Base-by-base conservation (phyloP, 192 early-diverging fungal species). In the Globomyces pollinis-pini region DNA sequence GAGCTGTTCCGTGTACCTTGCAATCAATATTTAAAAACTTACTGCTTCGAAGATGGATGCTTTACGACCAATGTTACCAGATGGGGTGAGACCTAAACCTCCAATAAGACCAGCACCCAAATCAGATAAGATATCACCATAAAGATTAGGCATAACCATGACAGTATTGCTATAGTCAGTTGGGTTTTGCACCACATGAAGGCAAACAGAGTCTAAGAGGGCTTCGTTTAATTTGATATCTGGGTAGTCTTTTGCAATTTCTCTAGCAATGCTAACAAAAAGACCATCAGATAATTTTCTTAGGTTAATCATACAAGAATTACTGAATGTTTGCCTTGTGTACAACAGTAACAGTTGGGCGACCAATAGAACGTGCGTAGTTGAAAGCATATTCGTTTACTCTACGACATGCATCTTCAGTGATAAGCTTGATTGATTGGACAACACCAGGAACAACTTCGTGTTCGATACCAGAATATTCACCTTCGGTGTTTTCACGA, bases 121-220 rank as follows among this genome's bases (percentile, higher is more conserved):
- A 69, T 98, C 96, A 20, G 88, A 91, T n/a, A 98, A 79, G 80
- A 98, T 98, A 73, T 98, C 96, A 64, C 96, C 96, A 63, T 99
- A 99, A 66, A 99, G 81, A 86, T 99, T 99, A 50, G 96, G 96
- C 94, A 99, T 96, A 66, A 96, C 96, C 93, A 99, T 94, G 68
- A 99, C 96, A 20, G 90, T 92, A 66, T 90, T 78, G 35, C 81
- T 83, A 63, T 84, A 99, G 56, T 89, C 78, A 47, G 84, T 76
- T 5, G 93, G 96, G 75, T 96, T 88, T 79, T 93, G 88, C 51
- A 93, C 91, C 56, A 99, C 93, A 52, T 67, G 58, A 35, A 96
- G 77, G 73, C 96, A 96, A 38, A 91, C 90, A 59, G 91, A 85
- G 78, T 99, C 96, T 61, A 99, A 84, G 44, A 96, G 78, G 38